These are phyloP conservation scores for Thalassiosira profunda DNA, from an alignment of 108 stramenopile species.

Conservation along the genomic window DNA sequence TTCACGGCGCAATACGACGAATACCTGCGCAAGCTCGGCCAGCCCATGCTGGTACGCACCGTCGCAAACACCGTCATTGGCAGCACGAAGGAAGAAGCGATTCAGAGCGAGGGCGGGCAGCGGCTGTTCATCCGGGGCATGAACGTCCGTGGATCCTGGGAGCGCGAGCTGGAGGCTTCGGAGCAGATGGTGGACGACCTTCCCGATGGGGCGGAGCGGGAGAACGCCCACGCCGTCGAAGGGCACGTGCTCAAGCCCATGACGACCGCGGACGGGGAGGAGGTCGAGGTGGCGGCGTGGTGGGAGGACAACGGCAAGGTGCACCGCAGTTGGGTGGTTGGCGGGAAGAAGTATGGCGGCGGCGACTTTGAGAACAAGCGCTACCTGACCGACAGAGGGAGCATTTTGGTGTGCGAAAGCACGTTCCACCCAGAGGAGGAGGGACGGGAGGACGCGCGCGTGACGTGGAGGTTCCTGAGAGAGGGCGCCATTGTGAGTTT, in stretches of 20 bases:
- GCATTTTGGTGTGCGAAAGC: constrained; percentile 70
- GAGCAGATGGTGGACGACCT: constrained; percentile 11
- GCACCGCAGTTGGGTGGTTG: constrained; percentile 78
- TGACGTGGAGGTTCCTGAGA: constrained; percentile 46
- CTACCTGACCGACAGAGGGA: constrained; percentile 57
- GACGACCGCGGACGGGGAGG: constrained; percentile 73
- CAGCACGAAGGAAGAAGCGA: constrained; percentile 70
- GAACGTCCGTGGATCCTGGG: constrained; percentile 84
- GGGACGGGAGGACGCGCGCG: constrained; percentile 39
- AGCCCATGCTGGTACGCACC: constrained; percentile 75
- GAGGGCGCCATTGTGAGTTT: constrained; percentile 38
- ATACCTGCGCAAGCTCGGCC: constrained; percentile 74
- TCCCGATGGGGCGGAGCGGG: not conserved
- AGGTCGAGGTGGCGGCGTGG: constrained; percentile 76
- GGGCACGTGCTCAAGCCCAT: constrained; percentile 46
- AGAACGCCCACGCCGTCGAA: constrained; percentile 19
- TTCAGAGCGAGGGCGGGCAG: constrained; percentile 66
- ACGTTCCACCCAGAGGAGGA: constrained; percentile 69
- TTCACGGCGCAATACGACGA: constrained; percentile 78
- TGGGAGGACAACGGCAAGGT: constrained; percentile 78
- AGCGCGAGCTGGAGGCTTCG: constrained; percentile 63
- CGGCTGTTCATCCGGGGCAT: constrained; percentile 59
- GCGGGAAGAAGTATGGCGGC: constrained; percentile 75
- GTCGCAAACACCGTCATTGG: constrained; percentile 72
- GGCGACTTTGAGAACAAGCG: constrained; percentile 83